Conservation (phyloP, 805 yeast genomes). For the Kuraishia cidri region DNA sequence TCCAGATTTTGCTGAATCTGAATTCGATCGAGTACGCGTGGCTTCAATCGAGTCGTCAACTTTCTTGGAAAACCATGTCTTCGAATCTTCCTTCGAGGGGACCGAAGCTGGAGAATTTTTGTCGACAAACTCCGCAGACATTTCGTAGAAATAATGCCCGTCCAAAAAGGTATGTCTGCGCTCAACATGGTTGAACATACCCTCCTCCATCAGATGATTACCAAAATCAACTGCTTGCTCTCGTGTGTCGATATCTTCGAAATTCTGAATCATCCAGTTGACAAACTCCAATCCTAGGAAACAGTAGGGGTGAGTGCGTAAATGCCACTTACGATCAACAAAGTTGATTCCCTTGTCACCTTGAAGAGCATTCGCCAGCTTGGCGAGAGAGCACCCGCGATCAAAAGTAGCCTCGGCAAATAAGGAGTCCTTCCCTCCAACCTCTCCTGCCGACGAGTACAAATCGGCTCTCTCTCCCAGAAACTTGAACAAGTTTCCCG, state of each 20-base stretch:
- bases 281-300: conserved; percentile 84
- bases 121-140: conserved; percentile 46
- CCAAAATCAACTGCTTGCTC: conserved; percentile 84
- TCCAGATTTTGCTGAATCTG: background rate
- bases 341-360: conserved; percentile 55
- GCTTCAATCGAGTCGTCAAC: background rate
- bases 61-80: conserved; percentile 5
- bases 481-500: conserved; percentile 72
- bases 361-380: conserved; percentile 59
- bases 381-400: conserved; percentile 37
- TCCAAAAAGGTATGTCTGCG: conserved; percentile 77
- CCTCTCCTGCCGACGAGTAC: conserved; percentile 11
- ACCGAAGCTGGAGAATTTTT: too few relatives aligned
- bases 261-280: conserved; percentile 72
- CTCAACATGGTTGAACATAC: conserved; percentile 75
- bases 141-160: conserved; percentile 85
- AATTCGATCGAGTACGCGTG: background rate
- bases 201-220: conserved; percentile 62
- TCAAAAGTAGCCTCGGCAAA: conserved; percentile 26
- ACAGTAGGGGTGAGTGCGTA: conserved; percentile 67
- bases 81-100: background rate
- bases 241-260: conserved; percentile 69
- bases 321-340: conserved; percentile 86
- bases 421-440: conserved; percentile 26
- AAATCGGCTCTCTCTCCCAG: conserved; percentile 42